Conservation (phyloP, 306 rosid species). For the Castanea crenata region DNA sequence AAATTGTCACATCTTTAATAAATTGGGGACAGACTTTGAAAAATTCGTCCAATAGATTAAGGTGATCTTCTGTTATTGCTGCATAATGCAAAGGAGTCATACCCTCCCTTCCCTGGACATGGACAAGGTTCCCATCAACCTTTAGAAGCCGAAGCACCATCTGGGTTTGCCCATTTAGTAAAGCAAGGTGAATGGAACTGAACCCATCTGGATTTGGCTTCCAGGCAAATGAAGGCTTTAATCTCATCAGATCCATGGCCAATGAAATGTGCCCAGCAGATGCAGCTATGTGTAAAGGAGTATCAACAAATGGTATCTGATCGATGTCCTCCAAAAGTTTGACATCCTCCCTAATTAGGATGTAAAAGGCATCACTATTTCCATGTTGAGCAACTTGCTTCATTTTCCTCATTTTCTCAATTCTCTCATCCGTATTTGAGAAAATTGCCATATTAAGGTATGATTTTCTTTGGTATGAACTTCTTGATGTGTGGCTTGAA, state of each 20-base stretch:
- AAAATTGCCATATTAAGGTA: no score
- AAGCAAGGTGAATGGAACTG: background rate
- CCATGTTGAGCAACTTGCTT: background rate
- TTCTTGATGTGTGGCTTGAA: no score
- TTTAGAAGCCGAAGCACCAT: background rate
- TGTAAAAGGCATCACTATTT: background rate
- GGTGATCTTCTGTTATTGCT: background rate
- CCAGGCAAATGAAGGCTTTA: no score
- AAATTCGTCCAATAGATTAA: background rate
- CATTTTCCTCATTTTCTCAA: background rate
- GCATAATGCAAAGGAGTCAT: background rate
- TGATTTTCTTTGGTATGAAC: no score
- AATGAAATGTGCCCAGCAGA: background rate
- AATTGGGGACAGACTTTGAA: background rate
- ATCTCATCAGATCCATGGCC: background rate
- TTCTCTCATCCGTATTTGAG: no score
- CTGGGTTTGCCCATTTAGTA: background rate
- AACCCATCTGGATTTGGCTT: background rate
- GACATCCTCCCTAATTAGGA: background rate
- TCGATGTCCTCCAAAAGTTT: background rate
- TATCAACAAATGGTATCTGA: background rate
- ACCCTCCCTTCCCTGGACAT: background rate
- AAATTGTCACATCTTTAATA: background rate
- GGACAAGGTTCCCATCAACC: background rate
- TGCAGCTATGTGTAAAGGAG: background rate